Base-by-base conservation (phyloP, 345 rosid species). In the Rhodamnia rubescens region DNA sequence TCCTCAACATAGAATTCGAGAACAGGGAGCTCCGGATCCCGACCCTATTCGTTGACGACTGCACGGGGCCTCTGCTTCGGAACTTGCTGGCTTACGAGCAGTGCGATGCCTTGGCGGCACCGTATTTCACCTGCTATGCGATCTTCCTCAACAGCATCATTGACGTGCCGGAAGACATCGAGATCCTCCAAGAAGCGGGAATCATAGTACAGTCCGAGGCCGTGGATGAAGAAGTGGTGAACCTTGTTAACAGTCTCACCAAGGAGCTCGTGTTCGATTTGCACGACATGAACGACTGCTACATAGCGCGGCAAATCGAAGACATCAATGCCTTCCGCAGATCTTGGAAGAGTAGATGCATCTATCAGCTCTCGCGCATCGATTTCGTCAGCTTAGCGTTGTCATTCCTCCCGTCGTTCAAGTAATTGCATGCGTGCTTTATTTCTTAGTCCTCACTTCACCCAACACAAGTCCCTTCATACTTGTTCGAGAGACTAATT, bases 221-320 rank as follows among this genome's bases (percentile, higher is more conserved):
- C 26, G 7, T 51, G 57, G 85, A 84, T 7, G 85, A 61, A 3
- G 82, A 14, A 11, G 85, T 84, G 27, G 85, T 84, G 47, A 49
- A 51, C 18, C 80, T 64, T 6, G 50, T 84, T 14, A 84, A 84
- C 26, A 84, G 85, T 11, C 49, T 84, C 1, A 61, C 85, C 10
- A 84, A 84, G 58, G 85, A 84, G 85, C 85, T 84, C 11, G 85
- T 69, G 55, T 84, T 61, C 40, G 85, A 84, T 59, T 12, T 84
- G 55, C 85, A 84, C 36, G 85, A 84, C 53, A 84, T 58, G 78
- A 59, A 84, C 10, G 44, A 84, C 75, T 56, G 75, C 29, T 84
- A 84, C 80, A 58, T 84, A 84, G 85, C 85, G 7, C 47, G 59
- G 85, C 85, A 84, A 27, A 84, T 84, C 8, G 85, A 84, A 20